These are phyloP conservation scores for Phlyctochytrium bullatum DNA, from an alignment of 192 early-diverging fungal genomes.

Conservation along the genomic window DNA sequence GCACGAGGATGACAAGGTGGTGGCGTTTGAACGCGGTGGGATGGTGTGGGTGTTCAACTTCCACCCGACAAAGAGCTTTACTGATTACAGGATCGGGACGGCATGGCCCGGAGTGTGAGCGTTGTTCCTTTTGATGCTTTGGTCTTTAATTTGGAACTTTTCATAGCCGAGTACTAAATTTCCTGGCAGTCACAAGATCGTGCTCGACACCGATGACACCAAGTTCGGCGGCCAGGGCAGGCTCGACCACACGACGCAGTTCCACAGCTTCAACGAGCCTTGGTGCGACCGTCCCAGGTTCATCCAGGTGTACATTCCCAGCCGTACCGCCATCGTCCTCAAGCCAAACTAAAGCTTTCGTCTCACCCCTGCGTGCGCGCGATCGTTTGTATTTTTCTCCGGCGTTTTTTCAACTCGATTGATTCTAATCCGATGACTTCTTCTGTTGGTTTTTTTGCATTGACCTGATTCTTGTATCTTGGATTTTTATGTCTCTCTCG, in stretches of 20 bases:
- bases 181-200: conserved; percentile 53
- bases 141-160: neutral
- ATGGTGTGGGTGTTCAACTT: conserved; percentile 96
- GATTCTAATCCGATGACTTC: no score
- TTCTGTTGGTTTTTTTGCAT: no score
- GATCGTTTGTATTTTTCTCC: no score
- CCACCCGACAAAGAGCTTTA: conserved; percentile 77
- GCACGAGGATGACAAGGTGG: conserved; percentile 88
- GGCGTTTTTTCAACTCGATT: no score
- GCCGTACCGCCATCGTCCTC: conserved; percentile 68
- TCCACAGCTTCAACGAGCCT: conserved; percentile 65
- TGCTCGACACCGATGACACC: conserved; percentile 74
- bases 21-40: conserved; percentile 88
- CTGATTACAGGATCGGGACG: conserved; percentile 85
- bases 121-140: conserved; percentile 9
- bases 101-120: conserved; percentile 60
- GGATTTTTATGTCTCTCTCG: no score
- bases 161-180: conserved; percentile 2
- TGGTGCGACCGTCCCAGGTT: conserved; percentile 77
- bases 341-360: no score
- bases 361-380: no score
- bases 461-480: no score
- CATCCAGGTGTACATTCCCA: conserved; percentile 80
- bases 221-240: conserved; percentile 79
- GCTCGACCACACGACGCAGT: conserved; percentile 58